Evolutionary conservation across 441 rosid genomes (phyloP).

Genomic region (Corymbia citriodora): DNA sequence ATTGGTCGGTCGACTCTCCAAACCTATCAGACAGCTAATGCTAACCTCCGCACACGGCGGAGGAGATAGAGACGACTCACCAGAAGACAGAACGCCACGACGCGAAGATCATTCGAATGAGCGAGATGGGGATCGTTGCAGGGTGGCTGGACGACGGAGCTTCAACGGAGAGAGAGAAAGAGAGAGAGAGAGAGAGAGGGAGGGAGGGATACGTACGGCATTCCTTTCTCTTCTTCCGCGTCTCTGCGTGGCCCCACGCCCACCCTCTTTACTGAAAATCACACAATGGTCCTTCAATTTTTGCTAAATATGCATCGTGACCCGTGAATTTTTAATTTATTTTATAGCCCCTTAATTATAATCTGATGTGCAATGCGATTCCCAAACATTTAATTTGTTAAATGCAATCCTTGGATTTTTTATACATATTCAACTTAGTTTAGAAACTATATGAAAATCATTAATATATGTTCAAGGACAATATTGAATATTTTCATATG

Average conservation of each 20-base stretch:
- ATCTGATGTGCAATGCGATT: neutral
- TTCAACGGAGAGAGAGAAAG: neutral
- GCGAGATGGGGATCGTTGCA: neutral
- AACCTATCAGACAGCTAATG: neutral
- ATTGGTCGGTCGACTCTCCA: neutral
- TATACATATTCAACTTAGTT: no score
- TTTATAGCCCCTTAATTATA: no score
- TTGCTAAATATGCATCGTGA: rapidly evolving
- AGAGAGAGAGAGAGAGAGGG: neutral
- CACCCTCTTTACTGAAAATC: neutral
- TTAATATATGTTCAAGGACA: no score
- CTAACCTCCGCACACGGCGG: neutral
- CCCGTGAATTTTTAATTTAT: neutral
- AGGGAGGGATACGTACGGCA: neutral
- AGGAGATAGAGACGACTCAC: neutral
- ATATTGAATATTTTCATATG: no score
- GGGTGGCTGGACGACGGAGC: neutral
- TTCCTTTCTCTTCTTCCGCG: neutral
- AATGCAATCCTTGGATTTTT: no score
- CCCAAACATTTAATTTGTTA: no score
- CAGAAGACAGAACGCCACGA: neutral
- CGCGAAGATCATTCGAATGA: neutral
- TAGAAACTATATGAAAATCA: no score
- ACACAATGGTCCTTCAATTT: neutral
- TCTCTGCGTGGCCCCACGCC: neutral